Percentiles rank a stretch among this genome's conserved stretches.
phyloP scores from a whole-genome alignment of 495 filamentous ascomycete species.

The Hypoxylon crocopeplum region DNA sequence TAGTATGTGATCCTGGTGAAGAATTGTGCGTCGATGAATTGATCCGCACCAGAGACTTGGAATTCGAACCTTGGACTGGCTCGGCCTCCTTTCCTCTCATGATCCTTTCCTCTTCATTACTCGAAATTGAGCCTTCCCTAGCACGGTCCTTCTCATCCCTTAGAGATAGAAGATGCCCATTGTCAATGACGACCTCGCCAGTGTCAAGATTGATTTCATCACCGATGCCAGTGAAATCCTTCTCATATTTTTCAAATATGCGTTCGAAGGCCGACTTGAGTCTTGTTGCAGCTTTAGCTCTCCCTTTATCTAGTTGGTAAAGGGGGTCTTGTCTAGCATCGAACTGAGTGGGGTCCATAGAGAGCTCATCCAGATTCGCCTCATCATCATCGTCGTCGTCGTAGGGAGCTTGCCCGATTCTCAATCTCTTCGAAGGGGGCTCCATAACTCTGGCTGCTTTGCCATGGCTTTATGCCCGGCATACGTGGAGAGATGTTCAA shows the following conservation, averaged over 20 bases:
- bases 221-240: conserved; percentile 79
- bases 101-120: conserved; percentile 33
- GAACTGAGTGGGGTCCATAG: conserved; percentile 49
- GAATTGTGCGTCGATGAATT: conserved; percentile 4
- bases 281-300: conserved; percentile 65
- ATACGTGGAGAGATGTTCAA: not conserved
- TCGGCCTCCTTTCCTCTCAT: conserved; percentile 19
- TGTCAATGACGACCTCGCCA: conserved; percentile 81
- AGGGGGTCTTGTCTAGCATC: conserved; percentile 55
- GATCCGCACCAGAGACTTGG: conserved; percentile 13
- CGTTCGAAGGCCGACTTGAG: conserved; percentile 82
- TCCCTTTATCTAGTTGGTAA: conserved; percentile 62
- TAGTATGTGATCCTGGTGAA: not conserved
- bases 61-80: conserved; percentile 7
- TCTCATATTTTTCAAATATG: conserved; percentile 88
- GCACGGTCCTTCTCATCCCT: conserved; percentile 54
- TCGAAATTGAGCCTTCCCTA: conserved; percentile 27
- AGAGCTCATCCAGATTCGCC: conserved; percentile 51
- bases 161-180: conserved; percentile 77
- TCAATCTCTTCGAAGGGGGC: conserved; percentile 62
- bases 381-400: conserved; percentile 45
- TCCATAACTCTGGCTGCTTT: conserved; percentile 54
- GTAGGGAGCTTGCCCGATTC: conserved; percentile 50
- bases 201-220: conserved; percentile 83
- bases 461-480: conserved; percentile 7